Evolutionary conservation across 176 grass and related monocot genomes (phyloP).

Genomic region (Lolium multiflorum): DNA sequence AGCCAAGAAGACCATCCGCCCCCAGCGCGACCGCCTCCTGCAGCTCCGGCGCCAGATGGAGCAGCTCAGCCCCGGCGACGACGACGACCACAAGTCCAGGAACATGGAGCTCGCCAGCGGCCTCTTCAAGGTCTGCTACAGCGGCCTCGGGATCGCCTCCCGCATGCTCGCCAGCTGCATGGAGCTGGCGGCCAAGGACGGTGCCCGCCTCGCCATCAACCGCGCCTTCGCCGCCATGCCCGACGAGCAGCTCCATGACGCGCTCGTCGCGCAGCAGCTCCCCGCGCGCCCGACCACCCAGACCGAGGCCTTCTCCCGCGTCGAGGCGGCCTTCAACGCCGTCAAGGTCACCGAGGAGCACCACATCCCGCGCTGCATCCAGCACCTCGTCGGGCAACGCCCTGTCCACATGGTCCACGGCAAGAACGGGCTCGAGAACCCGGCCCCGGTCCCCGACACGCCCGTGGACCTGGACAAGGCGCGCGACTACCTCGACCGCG

Average conservation of each 20-base stretch:
- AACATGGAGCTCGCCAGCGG: not conserved
- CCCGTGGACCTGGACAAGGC: not conserved
- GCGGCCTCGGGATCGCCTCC: not conserved
- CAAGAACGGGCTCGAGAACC: too few relatives aligned
- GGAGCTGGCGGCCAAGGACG: not conserved
- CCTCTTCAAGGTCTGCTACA: not conserved
- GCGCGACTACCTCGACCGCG: not conserved
- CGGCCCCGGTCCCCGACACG: not conserved
- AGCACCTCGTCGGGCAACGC: not conserved
- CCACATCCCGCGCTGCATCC: not conserved
- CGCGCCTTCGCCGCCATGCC: not conserved
- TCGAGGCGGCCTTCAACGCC: not conserved
- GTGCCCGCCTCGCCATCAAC: not conserved
- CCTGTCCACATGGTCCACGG: too few relatives aligned
- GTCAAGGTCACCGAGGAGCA: not conserved
- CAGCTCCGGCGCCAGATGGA: not conserved
- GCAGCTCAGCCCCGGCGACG: not conserved
- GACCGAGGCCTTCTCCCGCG: not conserved
- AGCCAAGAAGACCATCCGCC: not conserved
- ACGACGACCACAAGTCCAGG: not conserved
- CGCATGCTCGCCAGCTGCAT: not conserved
- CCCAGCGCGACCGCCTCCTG: slow-evolving; percentile 8
- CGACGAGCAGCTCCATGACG: not conserved
- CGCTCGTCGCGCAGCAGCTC: too few relatives aligned
- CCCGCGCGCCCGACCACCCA: not conserved